Base-by-base conservation (phyloP, 208 protist genomes). In the Zelonia costaricensis region DNA sequence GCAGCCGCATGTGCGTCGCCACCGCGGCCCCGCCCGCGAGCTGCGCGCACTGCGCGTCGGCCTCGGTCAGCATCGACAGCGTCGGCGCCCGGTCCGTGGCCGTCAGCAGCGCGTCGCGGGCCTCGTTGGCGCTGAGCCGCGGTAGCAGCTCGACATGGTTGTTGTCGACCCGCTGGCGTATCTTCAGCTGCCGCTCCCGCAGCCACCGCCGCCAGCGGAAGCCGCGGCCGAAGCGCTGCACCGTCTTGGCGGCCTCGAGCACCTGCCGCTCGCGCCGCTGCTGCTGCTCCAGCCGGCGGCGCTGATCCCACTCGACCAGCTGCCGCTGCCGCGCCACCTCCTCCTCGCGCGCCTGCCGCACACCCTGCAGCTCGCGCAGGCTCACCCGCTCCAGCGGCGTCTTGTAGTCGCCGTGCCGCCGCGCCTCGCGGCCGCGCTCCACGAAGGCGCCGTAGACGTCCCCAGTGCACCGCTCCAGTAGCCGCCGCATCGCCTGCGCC, bases 211-310 rank as follows among this genome's bases (percentile, higher is more conserved):
- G 71, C 43, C 79, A 69, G 23, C 66, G 64, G 27, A 47, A 80
- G 22, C 74, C 86, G 8, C 86, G 76, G 10, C 64, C 65, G 23
- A 77, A 67, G 20, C 82, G 79, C 64, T 92, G 86, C 10, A 92
- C 57, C 30, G 84, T 31, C 39, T 73, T 57, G 4, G 74, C 61
- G 1, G 80, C 76, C 38, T 87, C 66, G 51, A 82, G 31, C 33
- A 60, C 39, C 46, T 64, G 68, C 3, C 64, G 69, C 44, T 78
- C 69, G 13, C 68, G 52, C 5, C 48, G 69, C 52, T 69, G 70
- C 62, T 72, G 71, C 31, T 69, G 60, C 63, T 86, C 71, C 35
- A 53, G 62, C 23, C 66, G 66, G n/a, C 65, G 45, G 31, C 69
- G 53, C 48, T 46, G 66, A 44, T 63, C 39, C 5, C 63, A 54